Evolutionary conservation across 2,329 filamentous ascomycete species (phyloP), one percentile per base, ranked within the genome.

Genomic region (Aspergillus ustus): DNA sequence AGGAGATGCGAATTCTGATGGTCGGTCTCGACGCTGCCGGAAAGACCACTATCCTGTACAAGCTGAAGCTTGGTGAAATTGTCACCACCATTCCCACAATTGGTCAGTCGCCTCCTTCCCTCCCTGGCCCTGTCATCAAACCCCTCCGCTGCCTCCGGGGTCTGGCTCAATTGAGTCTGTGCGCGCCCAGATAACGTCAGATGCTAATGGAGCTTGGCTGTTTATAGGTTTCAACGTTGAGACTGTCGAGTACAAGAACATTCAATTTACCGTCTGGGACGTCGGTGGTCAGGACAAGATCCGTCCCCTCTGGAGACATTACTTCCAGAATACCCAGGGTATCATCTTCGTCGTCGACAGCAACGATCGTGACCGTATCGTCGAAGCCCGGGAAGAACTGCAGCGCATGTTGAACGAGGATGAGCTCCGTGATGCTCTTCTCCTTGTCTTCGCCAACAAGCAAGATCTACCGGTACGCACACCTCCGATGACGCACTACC

Each of bases 1-100:
- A 98, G 90, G 95, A 99, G 89, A 99, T 99, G 95, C 90, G 95
- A 87, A 97, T 99, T 85, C 83, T 99, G 83, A 99, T 99, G 95
- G 93, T 99, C 75, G 95, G 95, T 88, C 89, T 99, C 76, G 95
- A 99, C 82, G 95, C 95, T 76, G 95, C 95, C 81, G 95, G 95
- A 91, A 99, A 99, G 89, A 99, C 95, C 77, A 99, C 95, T 74
- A 99, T 99, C 78, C 89, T 99, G 73, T 99, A 99, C 87, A 99
- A 99, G 88, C 89, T 99, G 81, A 99, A 99, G 89, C 91, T 99
- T 77, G 94, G 95, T 79, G 78, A 97, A 86, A 95, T 96, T 79
- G 95, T 98, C 80, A 98, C 95, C 78, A 99, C 95, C 72, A 99
- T 99, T 77, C 95, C 95, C 72, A 99, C 95, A 77, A 97, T 98